Conservation (phyloP, 1,139 yeast genomes). For the Yamadazyma dendronema region DNA sequence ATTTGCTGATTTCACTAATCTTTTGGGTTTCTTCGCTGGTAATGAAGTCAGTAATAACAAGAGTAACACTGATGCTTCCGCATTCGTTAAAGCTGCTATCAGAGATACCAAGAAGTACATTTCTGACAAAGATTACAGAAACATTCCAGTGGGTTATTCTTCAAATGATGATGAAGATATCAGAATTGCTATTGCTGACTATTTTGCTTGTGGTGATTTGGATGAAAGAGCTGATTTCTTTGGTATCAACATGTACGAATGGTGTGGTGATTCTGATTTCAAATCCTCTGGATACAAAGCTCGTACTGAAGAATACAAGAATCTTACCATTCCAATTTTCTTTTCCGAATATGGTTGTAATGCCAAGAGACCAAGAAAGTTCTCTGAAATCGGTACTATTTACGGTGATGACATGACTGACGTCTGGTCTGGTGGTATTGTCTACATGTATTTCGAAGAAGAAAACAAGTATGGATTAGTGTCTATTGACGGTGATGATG, state of each 20-base stretch:
- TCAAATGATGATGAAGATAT: constrained; percentile 79
- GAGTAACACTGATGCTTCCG: constrained; percentile 73
- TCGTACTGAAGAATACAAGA: constrained; percentile 68
- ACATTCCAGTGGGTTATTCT: constrained; percentile 85
- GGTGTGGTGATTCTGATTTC: constrained; percentile 83
- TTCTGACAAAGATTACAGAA: constrained; percentile 60
- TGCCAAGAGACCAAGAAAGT: constrained; percentile 58
- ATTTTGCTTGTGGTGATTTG: constrained; percentile 75
- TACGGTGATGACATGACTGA: constrained; percentile 64
- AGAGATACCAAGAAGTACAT: constrained; percentile 81
- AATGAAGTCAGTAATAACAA: constrained; percentile 82
- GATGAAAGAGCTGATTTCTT: constrained; percentile 79
- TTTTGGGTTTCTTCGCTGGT: constrained; percentile 88
- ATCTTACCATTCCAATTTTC: constrained; percentile 78
- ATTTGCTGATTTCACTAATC: constrained; percentile 70
- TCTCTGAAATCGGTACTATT: constrained; percentile 66
- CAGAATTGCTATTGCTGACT: constrained; percentile 72
- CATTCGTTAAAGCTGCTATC: constrained; percentile 86
- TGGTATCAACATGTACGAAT: constrained; percentile 93
- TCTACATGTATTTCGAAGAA: constrained; percentile 86
- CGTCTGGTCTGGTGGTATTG: constrained; percentile 92
- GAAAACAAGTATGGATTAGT: constrained; percentile 81
- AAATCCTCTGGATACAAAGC: constrained; percentile 66
- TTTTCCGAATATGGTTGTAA: constrained; percentile 95
- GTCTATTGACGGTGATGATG: constrained; percentile 39